phyloP scores from a whole-genome alignment of 192 early-diverging fungal genomes.

The Allomyces javanicus region DNA sequence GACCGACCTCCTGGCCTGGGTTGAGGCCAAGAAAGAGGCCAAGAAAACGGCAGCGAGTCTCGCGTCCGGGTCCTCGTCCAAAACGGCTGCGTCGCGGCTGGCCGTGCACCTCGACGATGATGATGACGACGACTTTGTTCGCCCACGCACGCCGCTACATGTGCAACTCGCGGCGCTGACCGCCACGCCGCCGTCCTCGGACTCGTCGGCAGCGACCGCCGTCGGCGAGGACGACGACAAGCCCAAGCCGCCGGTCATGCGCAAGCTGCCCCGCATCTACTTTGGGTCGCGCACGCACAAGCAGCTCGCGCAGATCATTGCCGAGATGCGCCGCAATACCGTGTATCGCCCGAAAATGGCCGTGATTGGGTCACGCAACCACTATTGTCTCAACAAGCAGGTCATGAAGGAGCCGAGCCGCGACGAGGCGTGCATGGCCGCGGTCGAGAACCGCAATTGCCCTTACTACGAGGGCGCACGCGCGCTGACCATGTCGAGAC shows the following conservation, averaged over 20 bases:
- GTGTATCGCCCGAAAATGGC: constrained; percentile 21
- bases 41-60: neutral
- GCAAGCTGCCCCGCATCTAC: constrained; percentile 15
- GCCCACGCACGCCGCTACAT: no score
- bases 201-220: constrained; percentile 2
- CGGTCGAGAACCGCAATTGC: constrained; percentile 12
- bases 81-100: neutral
- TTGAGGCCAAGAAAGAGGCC: neutral
- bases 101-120: neutral
- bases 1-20: neutral
- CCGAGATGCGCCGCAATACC: constrained; percentile 31
- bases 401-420: constrained; percentile 26
- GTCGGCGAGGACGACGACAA: neutral
- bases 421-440: constrained; percentile 25
- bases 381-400: constrained; percentile 1
- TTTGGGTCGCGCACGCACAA: constrained; percentile 36
- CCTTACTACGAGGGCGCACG: neutral
- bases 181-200: constrained; percentile 5
- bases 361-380: neutral
- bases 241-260: constrained; percentile 1
- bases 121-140: neutral
- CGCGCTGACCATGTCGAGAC: neutral
- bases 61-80: no score
- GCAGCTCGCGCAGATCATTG: constrained; percentile 32
- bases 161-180: constrained; percentile 6